Evolutionary conservation across 306 rosid species (phyloP).

Genomic region (Lagenaria siceraria): DNA sequence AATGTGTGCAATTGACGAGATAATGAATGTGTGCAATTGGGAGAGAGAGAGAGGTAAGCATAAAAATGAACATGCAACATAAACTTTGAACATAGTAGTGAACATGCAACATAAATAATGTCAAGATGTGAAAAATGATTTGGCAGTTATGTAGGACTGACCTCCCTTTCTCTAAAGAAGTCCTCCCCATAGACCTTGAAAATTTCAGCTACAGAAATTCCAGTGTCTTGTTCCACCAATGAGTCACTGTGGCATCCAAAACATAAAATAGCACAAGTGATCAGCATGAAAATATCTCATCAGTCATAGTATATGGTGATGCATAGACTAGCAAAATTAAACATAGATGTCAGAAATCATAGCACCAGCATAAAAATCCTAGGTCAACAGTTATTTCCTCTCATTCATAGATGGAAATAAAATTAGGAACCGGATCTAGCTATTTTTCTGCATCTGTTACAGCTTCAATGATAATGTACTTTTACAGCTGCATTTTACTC

Average conservation of each 20-base stretch:
- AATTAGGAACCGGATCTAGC: not conserved
- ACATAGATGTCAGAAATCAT: not conserved
- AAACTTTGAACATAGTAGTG: not conserved
- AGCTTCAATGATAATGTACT: not conserved
- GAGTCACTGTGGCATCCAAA: conserved; percentile 51
- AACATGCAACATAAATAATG: not conserved
- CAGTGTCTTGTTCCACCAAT: conserved; percentile 64
- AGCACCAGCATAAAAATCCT: not conserved
- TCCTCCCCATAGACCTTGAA: conserved; percentile 72
- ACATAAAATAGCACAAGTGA: conserved; percentile 1
- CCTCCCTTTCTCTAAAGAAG: conserved; percentile 86
- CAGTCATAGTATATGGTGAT: not conserved
- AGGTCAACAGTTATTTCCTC: not conserved
- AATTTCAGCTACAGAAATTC: conserved; percentile 69
- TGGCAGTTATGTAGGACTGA: conserved; percentile 22
- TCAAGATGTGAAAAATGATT: conserved; percentile 1
- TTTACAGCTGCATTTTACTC: not conserved
- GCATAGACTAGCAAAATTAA: not conserved
- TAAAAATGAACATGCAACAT: not conserved
- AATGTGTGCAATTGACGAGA: not conserved
- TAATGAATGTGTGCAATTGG: not conserved
- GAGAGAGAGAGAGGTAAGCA: not conserved
- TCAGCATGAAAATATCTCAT: not conserved
- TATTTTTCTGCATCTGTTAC: not conserved
- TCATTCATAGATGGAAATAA: not conserved